These are phyloP conservation scores for Chrysoporthe puriensis DNA, from an alignment of 2,329 filamentous ascomycete species.

Conservation along the genomic window DNA sequence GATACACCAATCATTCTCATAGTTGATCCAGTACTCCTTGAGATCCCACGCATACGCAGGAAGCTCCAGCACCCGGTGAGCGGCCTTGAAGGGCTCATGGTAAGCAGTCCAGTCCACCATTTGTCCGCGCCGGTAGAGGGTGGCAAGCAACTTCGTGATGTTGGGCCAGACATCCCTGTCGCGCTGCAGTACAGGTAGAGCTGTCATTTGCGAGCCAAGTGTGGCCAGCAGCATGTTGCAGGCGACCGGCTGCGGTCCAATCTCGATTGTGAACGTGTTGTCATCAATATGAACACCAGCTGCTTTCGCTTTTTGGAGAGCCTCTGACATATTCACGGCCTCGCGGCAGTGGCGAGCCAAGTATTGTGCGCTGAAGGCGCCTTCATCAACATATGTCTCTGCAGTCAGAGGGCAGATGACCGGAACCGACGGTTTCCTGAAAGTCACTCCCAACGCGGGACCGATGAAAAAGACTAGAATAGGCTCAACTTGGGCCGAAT, in stretches of 20 bases:
- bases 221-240: constrained; percentile 34
- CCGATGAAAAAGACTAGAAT: constrained; percentile 53
- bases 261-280: constrained; percentile 59
- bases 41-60: constrained; percentile 71
- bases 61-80: constrained; percentile 63
- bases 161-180: constrained; percentile 62
- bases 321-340: constrained; percentile 66
- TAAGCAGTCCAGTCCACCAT: constrained; percentile 63
- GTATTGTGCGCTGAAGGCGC: background rate
- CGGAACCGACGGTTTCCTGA: background rate
- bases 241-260: constrained; percentile 67
- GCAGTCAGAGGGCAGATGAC: constrained; percentile 12
- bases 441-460: constrained; percentile 32
- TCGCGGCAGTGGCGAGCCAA: constrained; percentile 46
- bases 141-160: constrained; percentile 51
- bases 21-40: constrained; percentile 69
- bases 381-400: constrained; percentile 9
- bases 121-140: constrained; percentile 56
- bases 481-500: constrained; percentile 42
- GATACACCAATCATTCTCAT: too few species aligned
- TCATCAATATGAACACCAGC: constrained; percentile 5
- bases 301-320: constrained; percentile 31
- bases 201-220: constrained; percentile 50
- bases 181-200: constrained; percentile 56
- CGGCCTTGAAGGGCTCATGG: constrained; percentile 62